Percentiles rank a stretch among this genome's conserved stretches.
Conservation (phyloP, 2,329 filamentous ascomycete species). For the Aspergillus bombycis region DNA sequence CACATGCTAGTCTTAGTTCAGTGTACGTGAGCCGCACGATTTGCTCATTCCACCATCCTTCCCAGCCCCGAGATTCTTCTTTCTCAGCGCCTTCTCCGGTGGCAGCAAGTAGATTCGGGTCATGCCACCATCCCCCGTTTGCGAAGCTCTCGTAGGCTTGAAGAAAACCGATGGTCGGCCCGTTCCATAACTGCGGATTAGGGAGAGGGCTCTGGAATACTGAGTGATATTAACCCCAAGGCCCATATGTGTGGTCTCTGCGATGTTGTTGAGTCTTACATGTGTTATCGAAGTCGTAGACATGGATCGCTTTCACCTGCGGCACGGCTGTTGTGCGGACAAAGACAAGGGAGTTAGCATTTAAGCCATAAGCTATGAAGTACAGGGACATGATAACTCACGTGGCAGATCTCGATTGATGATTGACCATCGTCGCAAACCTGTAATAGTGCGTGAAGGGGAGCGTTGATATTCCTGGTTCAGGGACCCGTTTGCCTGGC, state of each 20-base stretch:
- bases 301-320: conserved; percentile 77
- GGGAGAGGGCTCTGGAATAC: conserved; percentile 91
- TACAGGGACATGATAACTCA: conserved; percentile 38
- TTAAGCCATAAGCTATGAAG: neutral
- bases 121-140: conserved; percentile 97
- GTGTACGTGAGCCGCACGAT: conserved; percentile 58
- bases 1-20: conserved; percentile 9
- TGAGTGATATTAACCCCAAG: conserved; percentile 39
- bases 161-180: conserved; percentile 74
- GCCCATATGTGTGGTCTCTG: neutral
- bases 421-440: conserved; percentile 82
- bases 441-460: conserved; percentile 64
- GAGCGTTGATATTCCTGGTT: conserved; percentile 25
- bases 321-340: conserved; percentile 54
- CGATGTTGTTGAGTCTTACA: conserved; percentile 54
- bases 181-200: conserved; percentile 85
- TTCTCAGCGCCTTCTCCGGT: conserved; percentile 80
- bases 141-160: conserved; percentile 75
- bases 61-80: conserved; percentile 83
- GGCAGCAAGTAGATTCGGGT: conserved; percentile 78
- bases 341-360: neutral
- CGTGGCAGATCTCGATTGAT: conserved; percentile 71
- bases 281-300: conserved; percentile 99
- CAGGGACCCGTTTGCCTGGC: conserved; percentile 31
- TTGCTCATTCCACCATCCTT: conserved; percentile 95